Conservation (phyloP, 768 basidiomycete species). For the Phaeotremella fagi region DNA sequence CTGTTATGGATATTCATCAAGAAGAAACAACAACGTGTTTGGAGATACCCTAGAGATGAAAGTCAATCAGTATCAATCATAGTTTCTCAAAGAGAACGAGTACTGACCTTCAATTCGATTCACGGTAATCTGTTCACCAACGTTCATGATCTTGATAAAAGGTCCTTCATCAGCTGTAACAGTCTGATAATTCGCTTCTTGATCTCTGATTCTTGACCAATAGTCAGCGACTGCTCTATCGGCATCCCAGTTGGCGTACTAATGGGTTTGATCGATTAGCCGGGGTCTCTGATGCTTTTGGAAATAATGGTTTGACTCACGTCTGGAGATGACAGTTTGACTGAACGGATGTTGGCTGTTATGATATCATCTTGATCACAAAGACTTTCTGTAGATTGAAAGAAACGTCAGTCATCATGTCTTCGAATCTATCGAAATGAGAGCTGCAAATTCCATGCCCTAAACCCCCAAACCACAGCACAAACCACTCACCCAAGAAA, state of each 20-base stretch:
- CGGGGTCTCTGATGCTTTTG: no score
- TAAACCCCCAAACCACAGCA: neutral
- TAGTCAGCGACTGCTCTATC: constrained; percentile 90
- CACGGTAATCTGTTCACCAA: constrained; percentile 92
- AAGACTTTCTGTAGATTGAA: no score
- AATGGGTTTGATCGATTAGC: no score
- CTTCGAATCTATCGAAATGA: constrained; percentile 63
- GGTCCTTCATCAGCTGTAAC: constrained; percentile 88
- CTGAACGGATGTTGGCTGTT: constrained; percentile 85
- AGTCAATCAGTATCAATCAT: neutral
- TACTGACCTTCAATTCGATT: constrained; percentile 55
- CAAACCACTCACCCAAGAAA: constrained; percentile 64
- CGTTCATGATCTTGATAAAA: constrained; percentile 90
- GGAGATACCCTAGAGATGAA: constrained; percentile 38
- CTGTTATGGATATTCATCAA: constrained; percentile 98
- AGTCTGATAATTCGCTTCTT: constrained; percentile 83
- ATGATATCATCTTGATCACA: constrained; percentile 92
- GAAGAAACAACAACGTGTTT: constrained; percentile 96
- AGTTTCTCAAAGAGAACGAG: neutral
- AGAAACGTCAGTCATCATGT: no score
- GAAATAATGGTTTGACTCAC: constrained; percentile 63
- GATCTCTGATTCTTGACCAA: constrained; percentile 76
- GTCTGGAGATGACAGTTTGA: constrained; percentile 97
- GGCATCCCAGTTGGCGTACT: constrained; percentile 92
- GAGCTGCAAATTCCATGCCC: neutral